These are phyloP conservation scores for Talaromyces sp. DNA, from an alignment of 2,329 filamentous ascomycete species.

Conservation along the genomic window DNA sequence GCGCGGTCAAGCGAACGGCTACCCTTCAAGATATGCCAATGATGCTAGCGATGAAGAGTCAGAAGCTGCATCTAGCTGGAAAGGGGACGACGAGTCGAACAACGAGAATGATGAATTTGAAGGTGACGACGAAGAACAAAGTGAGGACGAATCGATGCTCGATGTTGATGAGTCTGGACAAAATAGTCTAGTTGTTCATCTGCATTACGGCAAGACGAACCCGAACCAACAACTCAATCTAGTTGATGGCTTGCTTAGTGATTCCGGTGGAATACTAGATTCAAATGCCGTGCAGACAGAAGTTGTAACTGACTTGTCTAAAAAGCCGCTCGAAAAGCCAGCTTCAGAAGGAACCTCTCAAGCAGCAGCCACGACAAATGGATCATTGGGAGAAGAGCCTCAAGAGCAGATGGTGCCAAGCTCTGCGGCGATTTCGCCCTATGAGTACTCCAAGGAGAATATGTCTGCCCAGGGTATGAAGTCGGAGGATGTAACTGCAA, in stretches of 20 bases:
- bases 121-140: slow-evolving; percentile 24
- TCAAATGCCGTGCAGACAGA: slow-evolving; percentile 1
- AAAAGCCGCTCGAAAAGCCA: background rate
- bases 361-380: background rate
- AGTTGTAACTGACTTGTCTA: slow-evolving; percentile 7
- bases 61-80: slow-evolving; percentile 56
- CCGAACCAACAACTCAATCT: slow-evolving; percentile 22
- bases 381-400: background rate
- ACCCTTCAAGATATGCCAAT: slow-evolving; percentile 58
- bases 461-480: slow-evolving; percentile 8
- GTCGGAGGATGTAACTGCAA: slow-evolving; percentile 10
- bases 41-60: slow-evolving; percentile 67
- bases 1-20: slow-evolving; percentile 32
- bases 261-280: background rate
- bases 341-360: background rate
- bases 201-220: slow-evolving; percentile 47
- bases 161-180: slow-evolving; percentile 47
- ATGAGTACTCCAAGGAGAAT: slow-evolving; percentile 18
- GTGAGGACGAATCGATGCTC: slow-evolving; percentile 46
- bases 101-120: slow-evolving; percentile 67
- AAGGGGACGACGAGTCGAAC: slow-evolving; percentile 71
- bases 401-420: slow-evolving; percentile 1
- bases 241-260: slow-evolving; percentile 2
- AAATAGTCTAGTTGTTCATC: slow-evolving; percentile 69
- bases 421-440: background rate